Base-by-base conservation (phyloP, 2,329 filamentous ascomycete genomes). In the Corinectria fuckeliana region DNA sequence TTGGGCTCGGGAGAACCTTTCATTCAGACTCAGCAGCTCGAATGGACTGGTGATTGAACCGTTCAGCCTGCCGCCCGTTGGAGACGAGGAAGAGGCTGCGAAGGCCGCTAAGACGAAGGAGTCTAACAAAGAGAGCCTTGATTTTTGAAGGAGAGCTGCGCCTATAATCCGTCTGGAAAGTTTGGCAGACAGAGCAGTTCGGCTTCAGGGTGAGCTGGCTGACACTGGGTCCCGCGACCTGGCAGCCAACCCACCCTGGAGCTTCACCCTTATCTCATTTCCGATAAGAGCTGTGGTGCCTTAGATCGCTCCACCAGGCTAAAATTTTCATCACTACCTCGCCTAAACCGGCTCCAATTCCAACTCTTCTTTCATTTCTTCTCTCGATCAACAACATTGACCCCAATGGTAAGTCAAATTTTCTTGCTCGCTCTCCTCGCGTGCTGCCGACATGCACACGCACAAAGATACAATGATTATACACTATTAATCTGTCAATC, bases 41-140 rank as follows among this genome's bases (percentile, higher is more conserved):
- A 88, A 85, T 68, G 93, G 92, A 50, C 87, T 99, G 66, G 85
- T 92, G 36, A 92, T 99, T 64, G 91, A 89, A 69, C 92, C 93
- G 0, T 97, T 93, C 76, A 95, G 91, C 73, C 80, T 99, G 41
- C 95, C 95, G 23, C 95, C 95, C 0, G 81, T 94, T 38, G 91
- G 93, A 54, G 92, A 90, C 2, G 92, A 93, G 65, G 78, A 80
- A 25, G 76, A 77, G 13, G 47, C 61, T 6, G 50, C 56, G 8
- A 68, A 75, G 72, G 56, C 73, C 71, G 73, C 76, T 34, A 73
- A 84, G 49, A 76, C 75, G 62, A 84, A 83, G 64, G 81, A 83
- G 3, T 83, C 82, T 50, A 92, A 91, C 68, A 81, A 82, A 56
- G 88, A 90, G 65, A 84, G 69, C 10, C 70, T 96, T 49, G 91